These are phyloP conservation scores for Cryptococcus maquisensis DNA, from an alignment of 1,284 basidiomycete species.

Conservation along the genomic window DNA sequence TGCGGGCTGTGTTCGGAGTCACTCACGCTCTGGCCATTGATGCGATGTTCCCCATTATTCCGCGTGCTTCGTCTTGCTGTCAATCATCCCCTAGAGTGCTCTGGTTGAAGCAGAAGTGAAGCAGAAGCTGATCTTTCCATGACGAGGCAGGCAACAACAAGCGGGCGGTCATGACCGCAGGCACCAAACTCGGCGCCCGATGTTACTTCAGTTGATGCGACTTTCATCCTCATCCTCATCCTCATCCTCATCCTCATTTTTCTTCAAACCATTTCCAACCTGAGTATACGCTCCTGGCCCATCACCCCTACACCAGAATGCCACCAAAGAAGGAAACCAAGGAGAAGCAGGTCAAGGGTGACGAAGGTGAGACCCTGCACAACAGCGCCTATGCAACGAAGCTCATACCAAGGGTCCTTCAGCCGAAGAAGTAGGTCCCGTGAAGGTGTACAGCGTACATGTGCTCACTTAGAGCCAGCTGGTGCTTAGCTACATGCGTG, in stretches of 20 bases:
- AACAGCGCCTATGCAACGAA: too few relatives aligned
- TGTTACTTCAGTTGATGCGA: too few relatives aligned
- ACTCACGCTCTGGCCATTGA: slow-evolving; percentile 50
- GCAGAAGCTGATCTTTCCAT: neutral
- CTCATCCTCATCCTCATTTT: too few relatives aligned
- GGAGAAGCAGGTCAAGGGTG: slow-evolving; percentile 48
- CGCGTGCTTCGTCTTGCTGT: too few relatives aligned
- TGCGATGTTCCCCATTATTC: slow-evolving; percentile 29
- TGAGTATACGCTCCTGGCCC: too few relatives aligned
- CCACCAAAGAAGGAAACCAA: slow-evolving; percentile 61
- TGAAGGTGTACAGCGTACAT: neutral
- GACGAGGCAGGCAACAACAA: too few relatives aligned
- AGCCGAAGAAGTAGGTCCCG: slow-evolving; percentile 40
- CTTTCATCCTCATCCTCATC: too few relatives aligned
- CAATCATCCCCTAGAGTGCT: neutral
- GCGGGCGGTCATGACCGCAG: too few relatives aligned
- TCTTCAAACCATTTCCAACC: too few relatives aligned
- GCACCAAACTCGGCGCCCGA: too few relatives aligned
- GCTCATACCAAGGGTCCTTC: neutral
- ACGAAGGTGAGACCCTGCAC: slow-evolving; percentile 36
- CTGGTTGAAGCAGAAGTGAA: neutral
- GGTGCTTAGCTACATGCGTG: slow-evolving; percentile 43
- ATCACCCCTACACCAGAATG: slow-evolving; percentile 18
- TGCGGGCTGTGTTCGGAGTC: neutral
- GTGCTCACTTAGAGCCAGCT: slow-evolving; percentile 10